Percentiles rank a stretch among this genome's conserved stretches.
These are phyloP conservation scores for Primulina huaijiensis DNA, from an alignment of 257 asterid species.

Conservation along the genomic window DNA sequence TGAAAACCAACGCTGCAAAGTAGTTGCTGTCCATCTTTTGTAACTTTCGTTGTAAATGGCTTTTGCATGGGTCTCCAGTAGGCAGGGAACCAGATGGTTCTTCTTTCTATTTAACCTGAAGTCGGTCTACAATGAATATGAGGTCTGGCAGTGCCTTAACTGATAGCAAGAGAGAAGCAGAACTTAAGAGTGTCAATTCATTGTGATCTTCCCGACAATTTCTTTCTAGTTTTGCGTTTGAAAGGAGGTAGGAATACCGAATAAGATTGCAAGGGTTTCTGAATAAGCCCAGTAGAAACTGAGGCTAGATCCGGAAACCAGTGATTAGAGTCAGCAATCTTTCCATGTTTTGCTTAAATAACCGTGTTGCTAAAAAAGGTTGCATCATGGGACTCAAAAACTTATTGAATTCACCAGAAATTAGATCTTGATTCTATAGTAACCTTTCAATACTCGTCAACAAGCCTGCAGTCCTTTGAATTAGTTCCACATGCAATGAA, in stretches of 20 bases:
- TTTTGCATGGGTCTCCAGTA: background rate
- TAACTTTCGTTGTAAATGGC: background rate
- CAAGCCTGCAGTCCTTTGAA: too few species aligned
- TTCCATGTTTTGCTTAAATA: background rate
- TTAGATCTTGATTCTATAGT: background rate
- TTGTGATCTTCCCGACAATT: background rate
- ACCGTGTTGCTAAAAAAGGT: conserved; percentile 1
- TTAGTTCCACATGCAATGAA: too few species aligned
- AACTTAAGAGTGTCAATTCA: background rate
- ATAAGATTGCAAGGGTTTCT: background rate
- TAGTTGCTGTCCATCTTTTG: background rate
- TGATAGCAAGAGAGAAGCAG: background rate
- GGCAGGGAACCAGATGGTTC: background rate
- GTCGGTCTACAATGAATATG: background rate
- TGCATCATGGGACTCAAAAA: background rate
- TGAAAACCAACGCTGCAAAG: background rate
- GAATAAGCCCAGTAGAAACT: background rate
- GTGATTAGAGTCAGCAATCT: background rate
- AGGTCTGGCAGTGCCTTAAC: background rate
- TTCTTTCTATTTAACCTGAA: too few species aligned
- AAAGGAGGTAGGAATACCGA: background rate
- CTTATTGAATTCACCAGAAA: background rate
- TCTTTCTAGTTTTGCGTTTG: background rate
- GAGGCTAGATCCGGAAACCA: background rate
- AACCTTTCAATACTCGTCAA: background rate